Base-by-base conservation (phyloP, 116 monocot species). In the Cymodocea nodosa region DNA sequence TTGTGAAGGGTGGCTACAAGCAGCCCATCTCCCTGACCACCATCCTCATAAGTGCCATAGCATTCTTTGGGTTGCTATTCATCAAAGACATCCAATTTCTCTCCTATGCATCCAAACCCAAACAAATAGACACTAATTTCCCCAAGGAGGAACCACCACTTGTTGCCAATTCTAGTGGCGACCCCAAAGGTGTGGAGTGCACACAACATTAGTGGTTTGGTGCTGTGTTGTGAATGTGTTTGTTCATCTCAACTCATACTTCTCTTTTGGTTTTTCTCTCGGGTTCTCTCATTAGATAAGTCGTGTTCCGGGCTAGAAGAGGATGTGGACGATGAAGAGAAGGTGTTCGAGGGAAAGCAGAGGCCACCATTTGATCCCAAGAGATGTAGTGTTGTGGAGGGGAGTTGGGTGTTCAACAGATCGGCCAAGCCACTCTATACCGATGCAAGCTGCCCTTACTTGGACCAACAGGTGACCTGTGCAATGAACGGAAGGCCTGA, bases 401-500 rank as follows among this genome's bases (percentile, higher is more conserved):
- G 93, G 51, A 78, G 71, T 35, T 93, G 93, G 89, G 83, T 78
- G 34, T 88, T 78, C 71, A 74, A 89, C 65, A 70, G 70, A 4
- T 79, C 79, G 9, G 24, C 44, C 30, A 49, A 81, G 56, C 76
- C 75, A 19, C 70, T 57, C 0, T 93, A 88, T 37, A 59, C 81
- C 5, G 89, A 85, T 24, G 36, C 70, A 52, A 88, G 75, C 13
- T 93, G 93, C 69, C 88, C 88, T 13, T 89, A 83, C 54, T 20
- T 93, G 25, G 85, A 88, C 52, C 77, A 39, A 50, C 83, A 83
- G 59, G 69, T 83, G 0, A 25, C 75, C 0, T 93, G 93, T 68
- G 35, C 4, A 18, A 81, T 65, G 67, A 93, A 93, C 50, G 93
- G 93, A 44, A 74, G 93, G 67, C 81, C 85, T 4, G 88, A 93